Conservation (phyloP, 176 grass and related monocot species). For the Pharus latifolius region DNA sequence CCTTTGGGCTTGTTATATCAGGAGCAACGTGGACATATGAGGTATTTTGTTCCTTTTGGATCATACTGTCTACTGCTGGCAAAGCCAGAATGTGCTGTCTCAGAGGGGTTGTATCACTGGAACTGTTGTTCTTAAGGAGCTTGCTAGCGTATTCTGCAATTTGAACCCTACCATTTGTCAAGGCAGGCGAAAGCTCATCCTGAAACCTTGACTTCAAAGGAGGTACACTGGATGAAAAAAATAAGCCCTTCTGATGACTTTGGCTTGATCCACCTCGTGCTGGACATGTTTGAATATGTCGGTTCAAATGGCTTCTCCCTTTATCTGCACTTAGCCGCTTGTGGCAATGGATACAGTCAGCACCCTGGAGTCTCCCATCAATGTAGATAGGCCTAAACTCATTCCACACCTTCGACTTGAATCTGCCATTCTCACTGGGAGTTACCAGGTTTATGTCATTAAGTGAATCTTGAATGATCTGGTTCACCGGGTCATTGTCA, state of each 20-base stretch:
- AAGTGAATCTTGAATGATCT: conserved; percentile 31
- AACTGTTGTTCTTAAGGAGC: conserved; percentile 5
- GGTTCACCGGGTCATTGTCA: conserved; percentile 16
- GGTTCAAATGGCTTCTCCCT: conserved; percentile 39
- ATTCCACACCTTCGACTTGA: conserved; percentile 41
- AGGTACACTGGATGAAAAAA: conserved; percentile 13
- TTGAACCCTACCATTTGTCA: conserved; percentile 54
- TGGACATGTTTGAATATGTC: conserved; percentile 27
- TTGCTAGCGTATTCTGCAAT: conserved; percentile 47
- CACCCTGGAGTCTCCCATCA: conserved; percentile 38
- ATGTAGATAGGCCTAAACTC: conserved; percentile 40
- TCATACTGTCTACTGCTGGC: conserved; percentile 18
- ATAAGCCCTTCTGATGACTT: conserved; percentile 15
- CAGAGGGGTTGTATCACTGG: neutral
- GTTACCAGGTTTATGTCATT: conserved; percentile 17
- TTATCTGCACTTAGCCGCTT: conserved; percentile 38
- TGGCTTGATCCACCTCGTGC: conserved; percentile 12
- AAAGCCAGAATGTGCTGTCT: conserved; percentile 34
- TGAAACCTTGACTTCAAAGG: conserved; percentile 25
- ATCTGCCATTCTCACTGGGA: conserved; percentile 31
- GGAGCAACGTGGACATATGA: conserved; percentile 1
- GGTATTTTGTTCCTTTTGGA: neutral
- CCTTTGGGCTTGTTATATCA: neutral
- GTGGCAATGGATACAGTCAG: conserved; percentile 43
- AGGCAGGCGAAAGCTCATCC: conserved; percentile 41